Percentiles rank a stretch among this genome's conserved stretches.
Evolutionary conservation across 208 protist species (phyloP).

Genomic region (Wallacemonas sp.): DNA sequence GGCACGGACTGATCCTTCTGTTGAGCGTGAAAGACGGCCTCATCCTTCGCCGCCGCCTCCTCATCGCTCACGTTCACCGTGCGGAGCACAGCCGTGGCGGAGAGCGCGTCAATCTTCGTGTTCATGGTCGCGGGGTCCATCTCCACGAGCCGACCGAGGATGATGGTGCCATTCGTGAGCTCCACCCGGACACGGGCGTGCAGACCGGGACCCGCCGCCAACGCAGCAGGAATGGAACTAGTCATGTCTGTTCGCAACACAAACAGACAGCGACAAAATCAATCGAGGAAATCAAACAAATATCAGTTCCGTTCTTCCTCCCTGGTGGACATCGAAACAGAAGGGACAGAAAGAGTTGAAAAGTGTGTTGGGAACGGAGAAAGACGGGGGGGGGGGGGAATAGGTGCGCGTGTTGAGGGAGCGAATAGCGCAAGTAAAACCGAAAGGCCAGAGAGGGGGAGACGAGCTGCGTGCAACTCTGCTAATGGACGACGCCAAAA

Average conservation of each 20-base stretch:
- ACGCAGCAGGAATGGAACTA: slow-evolving; percentile 49
- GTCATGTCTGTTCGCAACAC: slow-evolving; percentile 12
- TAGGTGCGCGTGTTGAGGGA: slow-evolving; percentile 10
- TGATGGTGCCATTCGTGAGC: slow-evolving; percentile 68
- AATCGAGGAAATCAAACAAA: no score
- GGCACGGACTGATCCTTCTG: background rate
- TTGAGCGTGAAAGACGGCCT: slow-evolving; percentile 4
- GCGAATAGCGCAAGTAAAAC: no score
- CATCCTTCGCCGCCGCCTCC: background rate
- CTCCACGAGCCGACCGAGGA: slow-evolving; percentile 67
- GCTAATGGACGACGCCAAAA: no score
- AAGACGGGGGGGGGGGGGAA: no score
- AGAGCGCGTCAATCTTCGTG: slow-evolving; percentile 72
- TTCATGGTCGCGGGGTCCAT: slow-evolving; percentile 82
- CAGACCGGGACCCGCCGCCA: slow-evolving; percentile 48
- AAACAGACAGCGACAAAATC: no score
- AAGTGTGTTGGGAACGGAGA: no score
- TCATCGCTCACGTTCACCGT: background rate
- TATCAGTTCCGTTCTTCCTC: no score
- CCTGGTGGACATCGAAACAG: no score
- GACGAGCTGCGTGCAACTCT: no score
- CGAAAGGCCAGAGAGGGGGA: no score
- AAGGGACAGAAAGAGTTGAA: no score
- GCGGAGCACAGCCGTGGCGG: slow-evolving; percentile 51
- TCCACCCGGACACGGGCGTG: slow-evolving; percentile 66